These are phyloP conservation scores for Candida railenensis DNA, from an alignment of 805 yeast species.

Conservation along the genomic window DNA sequence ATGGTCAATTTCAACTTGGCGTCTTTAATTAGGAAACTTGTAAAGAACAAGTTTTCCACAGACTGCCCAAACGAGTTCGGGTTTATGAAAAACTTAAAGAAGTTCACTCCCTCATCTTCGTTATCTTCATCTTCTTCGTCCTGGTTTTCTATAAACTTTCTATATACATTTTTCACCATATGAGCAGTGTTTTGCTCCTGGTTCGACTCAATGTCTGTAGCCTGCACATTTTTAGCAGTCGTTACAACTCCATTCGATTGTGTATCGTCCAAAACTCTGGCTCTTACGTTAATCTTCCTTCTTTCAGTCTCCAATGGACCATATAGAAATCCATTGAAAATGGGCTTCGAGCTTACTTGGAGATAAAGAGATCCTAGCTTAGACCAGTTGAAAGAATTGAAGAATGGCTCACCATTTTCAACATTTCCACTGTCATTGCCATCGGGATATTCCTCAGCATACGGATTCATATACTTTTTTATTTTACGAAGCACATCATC, in stretches of 20 bases:
- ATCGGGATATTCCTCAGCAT: constrained; percentile 11
- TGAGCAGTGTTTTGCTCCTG: constrained; percentile 63
- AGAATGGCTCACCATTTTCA: constrained; percentile 21
- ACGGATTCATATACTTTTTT: constrained; percentile 28
- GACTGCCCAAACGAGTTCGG: constrained; percentile 76
- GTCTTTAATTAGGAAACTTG: constrained; percentile 77
- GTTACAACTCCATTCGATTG: constrained; percentile 32
- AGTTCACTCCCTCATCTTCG: constrained; percentile 41
- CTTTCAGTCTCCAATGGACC: constrained; percentile 71
- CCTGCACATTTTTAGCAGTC: constrained; percentile 56
- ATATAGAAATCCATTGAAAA: constrained; percentile 57
- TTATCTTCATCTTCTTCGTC: constrained; percentile 6
- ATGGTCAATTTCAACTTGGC: constrained; percentile 55
- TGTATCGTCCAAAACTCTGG: constrained; percentile 43
- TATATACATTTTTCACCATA: constrained; percentile 57
- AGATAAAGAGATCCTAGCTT: constrained; percentile 53
- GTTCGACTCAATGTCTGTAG: constrained; percentile 48
- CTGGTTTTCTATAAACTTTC: constrained; percentile 24
- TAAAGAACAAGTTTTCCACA: constrained; percentile 80
- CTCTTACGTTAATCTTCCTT: constrained; percentile 34
- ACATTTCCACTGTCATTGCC: constrained; percentile 17
- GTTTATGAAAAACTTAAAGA: constrained; percentile 68
- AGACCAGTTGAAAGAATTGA: constrained; percentile 57
- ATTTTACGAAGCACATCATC: constrained; percentile 44
- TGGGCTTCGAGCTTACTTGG: constrained; percentile 45